phyloP scores from a whole-genome alignment of 345 rosid genomes.

The Sisymbrium irio region DNA sequence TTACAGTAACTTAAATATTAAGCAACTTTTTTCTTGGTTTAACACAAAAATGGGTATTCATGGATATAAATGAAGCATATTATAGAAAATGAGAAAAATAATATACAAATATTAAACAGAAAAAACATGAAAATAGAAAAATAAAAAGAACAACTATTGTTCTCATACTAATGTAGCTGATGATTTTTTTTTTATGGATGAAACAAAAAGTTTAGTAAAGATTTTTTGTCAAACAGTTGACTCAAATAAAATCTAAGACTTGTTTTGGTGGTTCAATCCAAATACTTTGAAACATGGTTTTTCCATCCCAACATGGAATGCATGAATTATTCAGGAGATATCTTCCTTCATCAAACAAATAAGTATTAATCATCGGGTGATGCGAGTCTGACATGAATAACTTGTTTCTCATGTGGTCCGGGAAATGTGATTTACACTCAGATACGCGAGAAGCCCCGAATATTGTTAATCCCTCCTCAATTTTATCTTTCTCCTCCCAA shows the following conservation, averaged over 20 bases:
- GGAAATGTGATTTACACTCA: neutral
- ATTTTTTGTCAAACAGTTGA: neutral
- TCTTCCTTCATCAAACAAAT: neutral
- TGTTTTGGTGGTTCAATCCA: conserved; percentile 7
- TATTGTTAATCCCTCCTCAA: neutral
- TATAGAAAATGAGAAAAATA: too few relatives aligned
- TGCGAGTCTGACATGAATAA: neutral
- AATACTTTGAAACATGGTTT: neutral
- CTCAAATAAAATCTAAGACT: neutral
- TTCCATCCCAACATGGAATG: neutral
- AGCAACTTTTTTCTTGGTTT: too few relatives aligned
- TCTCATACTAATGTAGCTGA: too few relatives aligned
- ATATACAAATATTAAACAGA: too few relatives aligned
- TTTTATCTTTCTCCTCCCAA: neutral
- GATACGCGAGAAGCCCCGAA: neutral
- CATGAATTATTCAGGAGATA: neutral
- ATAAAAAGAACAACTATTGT: too few relatives aligned
- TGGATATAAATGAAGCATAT: too few relatives aligned
- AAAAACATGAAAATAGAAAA: too few relatives aligned
- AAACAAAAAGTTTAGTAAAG: neutral
- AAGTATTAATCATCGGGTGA: neutral
- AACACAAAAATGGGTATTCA: too few relatives aligned
- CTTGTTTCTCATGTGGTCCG: neutral
- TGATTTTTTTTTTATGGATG: neutral
- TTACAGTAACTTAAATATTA: too few relatives aligned